Percentiles rank a stretch among this genome's conserved stretches.
Conservation (phyloP, 805 yeast species). For the Isabelozyma rhagii region DNA sequence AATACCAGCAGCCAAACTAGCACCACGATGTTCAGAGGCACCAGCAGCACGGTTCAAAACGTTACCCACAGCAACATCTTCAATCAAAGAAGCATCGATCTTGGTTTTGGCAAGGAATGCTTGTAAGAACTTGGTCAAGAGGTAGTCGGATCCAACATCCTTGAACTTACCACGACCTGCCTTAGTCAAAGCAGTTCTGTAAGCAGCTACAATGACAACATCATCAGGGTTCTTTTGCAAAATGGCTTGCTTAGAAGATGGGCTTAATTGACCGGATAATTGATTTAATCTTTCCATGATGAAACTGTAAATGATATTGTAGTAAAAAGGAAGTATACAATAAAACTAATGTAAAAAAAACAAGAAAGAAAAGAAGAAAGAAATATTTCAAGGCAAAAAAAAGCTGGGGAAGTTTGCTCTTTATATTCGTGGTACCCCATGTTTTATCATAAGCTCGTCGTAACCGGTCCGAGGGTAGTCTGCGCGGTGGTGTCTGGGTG, state of each 20-base stretch:
- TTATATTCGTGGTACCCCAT: background rate
- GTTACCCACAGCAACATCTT: slow-evolving; percentile 87
- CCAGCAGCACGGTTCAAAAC: slow-evolving; percentile 93
- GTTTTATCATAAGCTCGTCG: background rate
- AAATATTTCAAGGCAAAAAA: background rate
- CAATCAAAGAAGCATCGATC: slow-evolving; percentile 54
- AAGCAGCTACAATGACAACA: slow-evolving; percentile 86
- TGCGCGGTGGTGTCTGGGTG: background rate
- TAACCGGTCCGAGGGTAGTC: background rate
- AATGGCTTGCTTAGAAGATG: slow-evolving; percentile 39
- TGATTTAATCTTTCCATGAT: slow-evolving; percentile 46
- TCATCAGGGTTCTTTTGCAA: slow-evolving; percentile 72
- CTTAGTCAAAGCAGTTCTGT: slow-evolving; percentile 85
- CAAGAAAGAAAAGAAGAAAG: background rate
- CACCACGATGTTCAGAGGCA: slow-evolving; percentile 92
- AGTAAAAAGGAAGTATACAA: background rate
- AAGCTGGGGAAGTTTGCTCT: background rate
- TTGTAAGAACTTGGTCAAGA: slow-evolving; percentile 61
- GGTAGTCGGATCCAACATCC: slow-evolving; percentile 77
- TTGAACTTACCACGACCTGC: slow-evolving; percentile 86
- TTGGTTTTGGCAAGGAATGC: slow-evolving; percentile 56
- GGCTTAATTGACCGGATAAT: slow-evolving; percentile 42
- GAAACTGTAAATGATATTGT: background rate
- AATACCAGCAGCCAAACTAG: slow-evolving; percentile 84
- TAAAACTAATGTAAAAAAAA: background rate